Base-by-base conservation (phyloP, 2,329 filamentous ascomycete genomes). In the Fusarium succisae region DNA sequence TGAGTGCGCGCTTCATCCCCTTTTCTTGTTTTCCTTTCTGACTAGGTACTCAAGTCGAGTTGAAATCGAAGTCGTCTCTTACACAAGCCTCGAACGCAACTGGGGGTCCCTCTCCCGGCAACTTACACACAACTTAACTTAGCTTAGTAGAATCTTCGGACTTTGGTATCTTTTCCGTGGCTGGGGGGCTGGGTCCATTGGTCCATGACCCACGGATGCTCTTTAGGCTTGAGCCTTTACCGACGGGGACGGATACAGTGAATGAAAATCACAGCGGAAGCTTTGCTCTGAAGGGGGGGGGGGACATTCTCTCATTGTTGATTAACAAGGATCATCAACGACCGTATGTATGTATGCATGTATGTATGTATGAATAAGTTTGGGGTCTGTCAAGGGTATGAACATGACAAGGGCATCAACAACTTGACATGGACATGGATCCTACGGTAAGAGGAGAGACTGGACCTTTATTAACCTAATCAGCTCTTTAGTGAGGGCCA, bases 41-140 rank as follows among this genome's bases (percentile, higher is more conserved):
- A 32, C 48, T 32, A 32, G 32, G 32, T 38, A 43, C 28, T 38
- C 68, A 50, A 48, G 50, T 48, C 58, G 60, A 75, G 64, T 68
- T 41, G 20, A 32, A 38, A 50, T 50, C 35, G 30, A 57, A 55
- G n/a, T n/a, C 17, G n/a, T 17, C 24, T 64, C 47, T 65, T 56
- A 60, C 55, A 63, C 55, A 61, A 64, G 62, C 56, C 37, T 57
- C 50, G 43, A 69, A 54, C 63, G 41, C 38, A 50, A 68, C 24
- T 50, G 59, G 54, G 45, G 58, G 58, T 61, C 62, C 61, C 28
- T 58, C 58, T 72, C 58, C 61, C 67, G 57, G 62, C 54, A 75
- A 76, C 70, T 73, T 75, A 73, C 66, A 76, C 55, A 58, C 24
- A 66, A 39, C 45, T 47, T 47, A 8, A 44, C 26, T 47, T 47